These are phyloP conservation scores for Piromyces finnis DNA, from an alignment of 192 early-diverging fungal species.

Conservation along the genomic window DNA sequence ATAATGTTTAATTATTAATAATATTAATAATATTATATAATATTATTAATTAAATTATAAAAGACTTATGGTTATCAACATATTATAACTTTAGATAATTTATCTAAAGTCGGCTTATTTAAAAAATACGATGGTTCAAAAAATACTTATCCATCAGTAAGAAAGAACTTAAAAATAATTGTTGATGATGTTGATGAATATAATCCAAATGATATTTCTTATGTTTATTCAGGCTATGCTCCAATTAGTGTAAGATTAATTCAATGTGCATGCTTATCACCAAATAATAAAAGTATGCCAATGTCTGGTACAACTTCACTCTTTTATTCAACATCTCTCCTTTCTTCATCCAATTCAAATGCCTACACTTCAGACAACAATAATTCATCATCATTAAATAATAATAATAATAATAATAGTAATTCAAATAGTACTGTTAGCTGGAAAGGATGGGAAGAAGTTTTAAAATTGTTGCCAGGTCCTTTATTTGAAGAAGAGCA, in stretches of 20 bases:
- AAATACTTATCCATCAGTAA: slow-evolving; percentile 33
- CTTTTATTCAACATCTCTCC: slow-evolving; percentile 14
- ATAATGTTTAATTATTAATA: no score
- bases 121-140: slow-evolving; percentile 20
- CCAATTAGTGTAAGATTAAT: slow-evolving; percentile 77
- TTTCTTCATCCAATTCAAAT: slow-evolving; percentile 11
- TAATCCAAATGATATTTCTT: slow-evolving; percentile 69
- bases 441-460: slow-evolving; percentile 83
- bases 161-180: slow-evolving; percentile 54
- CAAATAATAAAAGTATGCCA: slow-evolving; percentile 7
- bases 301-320: slow-evolving; percentile 12
- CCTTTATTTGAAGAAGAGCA: slow-evolving; percentile 62
- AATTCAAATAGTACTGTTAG: slow-evolving; percentile 27
- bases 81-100: slow-evolving; percentile 64
- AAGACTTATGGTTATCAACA: slow-evolving; percentile 86
- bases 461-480: slow-evolving; percentile 59
- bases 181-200: slow-evolving; percentile 76
- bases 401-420: slow-evolving; percentile 1
- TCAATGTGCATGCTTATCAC: slow-evolving; percentile 45
- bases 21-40: no score
- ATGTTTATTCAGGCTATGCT: slow-evolving; percentile 90
- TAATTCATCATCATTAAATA: slow-evolving; percentile 1
- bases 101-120: slow-evolving; percentile 48
- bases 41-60: neutral
- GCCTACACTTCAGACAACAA: slow-evolving; percentile 4